phyloP scores from a whole-genome alignment of 2,329 filamentous ascomycete genomes.

The Daldinia eschscholtzii region DNA sequence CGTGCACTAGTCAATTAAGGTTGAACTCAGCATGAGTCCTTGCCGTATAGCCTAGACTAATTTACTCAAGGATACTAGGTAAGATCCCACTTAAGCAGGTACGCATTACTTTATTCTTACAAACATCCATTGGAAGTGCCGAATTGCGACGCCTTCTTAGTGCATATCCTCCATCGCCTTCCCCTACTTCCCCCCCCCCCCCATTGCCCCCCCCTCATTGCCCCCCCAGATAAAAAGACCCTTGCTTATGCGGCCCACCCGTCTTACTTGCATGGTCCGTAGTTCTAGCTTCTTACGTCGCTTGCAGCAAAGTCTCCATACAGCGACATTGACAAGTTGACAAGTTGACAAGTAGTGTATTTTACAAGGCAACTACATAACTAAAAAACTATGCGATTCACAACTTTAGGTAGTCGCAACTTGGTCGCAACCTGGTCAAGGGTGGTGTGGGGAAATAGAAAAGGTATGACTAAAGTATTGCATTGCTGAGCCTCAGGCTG shows the following conservation, averaged over 20 bases:
- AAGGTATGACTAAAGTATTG: slow-evolving; percentile 31
- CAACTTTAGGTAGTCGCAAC: background rate
- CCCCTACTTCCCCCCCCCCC: too few relatives aligned
- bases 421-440: background rate
- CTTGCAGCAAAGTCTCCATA: background rate
- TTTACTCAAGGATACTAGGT: background rate
- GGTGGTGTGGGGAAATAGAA: slow-evolving; percentile 32
- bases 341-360: background rate
- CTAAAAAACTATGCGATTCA: background rate
- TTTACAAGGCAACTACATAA: slow-evolving; percentile 8
- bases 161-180: background rate
- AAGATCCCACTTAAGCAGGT: slow-evolving; percentile 16
- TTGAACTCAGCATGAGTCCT: background rate
- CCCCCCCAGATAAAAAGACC: slow-evolving; percentile 25
- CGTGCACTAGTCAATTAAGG: background rate
- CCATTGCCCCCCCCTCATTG: slow-evolving; percentile 8
- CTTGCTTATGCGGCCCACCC: slow-evolving; percentile 25
- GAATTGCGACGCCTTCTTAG: slow-evolving; percentile 24
- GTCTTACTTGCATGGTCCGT: slow-evolving; percentile 32
- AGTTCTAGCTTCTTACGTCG: slow-evolving; percentile 3
- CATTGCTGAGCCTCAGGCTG: slow-evolving; percentile 19
- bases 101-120: slow-evolving; percentile 27
- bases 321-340: background rate
- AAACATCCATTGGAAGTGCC: slow-evolving; percentile 17
- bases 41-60: background rate